Evolutionary conservation across 139 green algal genomes (phyloP), one percentile per base, ranked within the genome.

Genomic region (Ulvella scutata): DNA sequence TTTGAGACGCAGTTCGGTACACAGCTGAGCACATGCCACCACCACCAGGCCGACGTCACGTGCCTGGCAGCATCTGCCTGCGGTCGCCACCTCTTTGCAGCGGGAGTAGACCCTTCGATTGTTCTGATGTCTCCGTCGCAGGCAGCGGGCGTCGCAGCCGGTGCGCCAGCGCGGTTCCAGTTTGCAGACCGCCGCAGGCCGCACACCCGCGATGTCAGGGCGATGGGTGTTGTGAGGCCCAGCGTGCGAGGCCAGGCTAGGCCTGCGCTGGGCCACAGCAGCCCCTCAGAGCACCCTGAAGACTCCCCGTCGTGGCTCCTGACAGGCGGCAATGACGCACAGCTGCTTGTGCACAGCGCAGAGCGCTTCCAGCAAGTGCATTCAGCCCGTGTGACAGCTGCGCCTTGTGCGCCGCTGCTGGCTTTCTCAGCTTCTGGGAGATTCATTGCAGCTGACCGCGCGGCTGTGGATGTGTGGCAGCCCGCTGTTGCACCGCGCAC

Each of bases 191-290:
- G 51, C 51, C 51, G 51, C 51, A 80, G 87, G 3, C 84, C 90
- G 0, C 93, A 97, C 87, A 89, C 85, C 0, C 90, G 97, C 80
- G 92, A 97, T 74, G 89, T 96, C 67, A 82, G 90, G 4, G 82
- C 88, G 20, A 74, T 97, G 76, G 81, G 76, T 0, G 76, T 92
- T 43, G 75, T 88, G 51, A 51, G 73, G 35, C 40, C 76, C 26
- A 74, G 73, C 38, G 37, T 34, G 74, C 23, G 37, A 21, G 31
- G 34, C 7, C 29, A 39, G 35, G 37, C 43, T 38, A 2, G 75
- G 26, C 37, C 73, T n/a, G 34, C 17, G 1, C 67, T 75, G 13
- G 38, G 38, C 28, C 67, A 61, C 37, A 73, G 73, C 33, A 36
- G 43, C 40, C 31, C n/a, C 72, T 67, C 17, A 43, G 39, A 75